Base-by-base conservation (phyloP, 306 rosid species). In the Trifolium dubium region DNA sequence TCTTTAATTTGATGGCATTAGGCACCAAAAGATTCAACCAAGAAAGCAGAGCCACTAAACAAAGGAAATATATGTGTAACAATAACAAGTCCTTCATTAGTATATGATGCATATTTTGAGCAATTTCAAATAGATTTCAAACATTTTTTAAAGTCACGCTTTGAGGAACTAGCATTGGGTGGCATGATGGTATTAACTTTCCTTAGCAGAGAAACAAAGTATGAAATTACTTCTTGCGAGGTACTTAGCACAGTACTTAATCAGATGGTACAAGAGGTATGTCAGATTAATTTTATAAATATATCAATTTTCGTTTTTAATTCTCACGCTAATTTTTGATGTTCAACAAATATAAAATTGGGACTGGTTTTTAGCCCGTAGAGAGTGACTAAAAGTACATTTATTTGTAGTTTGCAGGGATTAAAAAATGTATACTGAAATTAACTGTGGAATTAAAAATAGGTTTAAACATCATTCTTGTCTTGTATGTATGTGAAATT, bases 201-300 rank as follows among this genome's bases (percentile, higher is more conserved):
- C 3, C 6, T 75, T 2, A 86, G 88, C 6, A 77, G 82, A 51
- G 31, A 53, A 0, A 44, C 47, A 3, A 29, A 53, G 19, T 10
- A 53, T 4, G 50, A 80, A 18, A 71, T 79, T 2, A 35, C 13
- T 3, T 58, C 14, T 44, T 56, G 23, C 17, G 86, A 39, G 34
- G 8, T 78, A 4, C 14, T 87, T 19, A 88, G 86, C 29, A 5
- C 43, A 6, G 81, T 79, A 39, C 82, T 89, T 3, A 64, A 80
- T 32, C 82, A 85, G 65, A 77, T 89, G 91, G 81, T 79, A 66
- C 50, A 17, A 15, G 83, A 89, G 83, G 91, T 86, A n/a, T n/a
- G n/a, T n/a, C n/a, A n/a, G n/a, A n/a, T n/a, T n/a, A n/a, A n/a
- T n/a, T n/a, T n/a, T n/a, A 35, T 5, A 35, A 5, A 1, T 5